Base-by-base conservation (phyloP, 2,329 filamentous ascomycete species). In the Sclerotinia sclerotiorum region DNA sequence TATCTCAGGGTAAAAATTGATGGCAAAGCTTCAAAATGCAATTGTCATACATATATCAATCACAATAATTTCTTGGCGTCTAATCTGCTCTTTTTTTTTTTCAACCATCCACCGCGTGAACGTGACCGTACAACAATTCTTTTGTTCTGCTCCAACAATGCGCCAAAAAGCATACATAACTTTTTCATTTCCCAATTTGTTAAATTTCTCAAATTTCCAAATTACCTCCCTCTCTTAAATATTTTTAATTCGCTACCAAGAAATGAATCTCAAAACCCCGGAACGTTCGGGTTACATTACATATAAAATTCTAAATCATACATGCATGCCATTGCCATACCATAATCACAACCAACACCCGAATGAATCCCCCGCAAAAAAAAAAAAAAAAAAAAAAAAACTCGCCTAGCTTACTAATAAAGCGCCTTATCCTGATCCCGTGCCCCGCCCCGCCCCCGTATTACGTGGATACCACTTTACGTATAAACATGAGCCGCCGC, bases 341-440 rank as follows among this genome's bases (percentile, higher is more conserved):
- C 29, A 29, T 29, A 60, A 62, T 58, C 64, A 42, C 19, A 65
- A 13, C 15, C 19, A 65, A 13, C 15, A 60, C 42, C 65, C 46
- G 29, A n/a, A n/a, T n/a, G n/a, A n/a, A 27, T 39, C 21, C 60
- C 58, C 60, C 60, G 46, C 60, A 27, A 63, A 56, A n/a, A 35
- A 17, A 63, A 56, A n/a, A 35, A 17, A 27, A 63, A 56, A n/a
- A 35, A 17, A 27, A 63, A 56, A n/a, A 35, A 17, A 42, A 49
- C 13, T 62, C 29, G 51, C 44, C 46, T 51, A 27, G 46, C 32
- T 63, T 27, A 39, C 13, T n/a, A 24, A 11, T n/a, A 24, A 11
- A 17, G 58, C 46, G 46, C 60, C 17, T 42, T 46, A 57, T n/a
- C 21, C 11, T 32, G 35, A 39, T 15, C 1, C 10, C n/a, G n/a